Conservation (phyloP, 805 yeast species). For the Nakazawaea anatomiae region DNA sequence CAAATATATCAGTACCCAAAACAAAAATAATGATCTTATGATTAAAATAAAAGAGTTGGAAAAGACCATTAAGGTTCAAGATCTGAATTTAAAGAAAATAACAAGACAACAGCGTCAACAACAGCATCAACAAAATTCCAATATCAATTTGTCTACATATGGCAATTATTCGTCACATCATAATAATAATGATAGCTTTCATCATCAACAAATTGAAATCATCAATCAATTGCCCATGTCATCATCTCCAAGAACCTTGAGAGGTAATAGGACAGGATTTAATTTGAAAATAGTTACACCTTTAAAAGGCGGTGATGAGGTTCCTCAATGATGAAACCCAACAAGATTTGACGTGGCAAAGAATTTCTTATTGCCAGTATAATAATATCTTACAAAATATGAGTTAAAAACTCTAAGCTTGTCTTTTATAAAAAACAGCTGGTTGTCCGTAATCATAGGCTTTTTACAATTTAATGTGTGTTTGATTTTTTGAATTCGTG, state of each 20-base stretch:
- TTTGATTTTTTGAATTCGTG: too few relatives aligned
- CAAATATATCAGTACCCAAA: neutral
- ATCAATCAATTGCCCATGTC: neutral
- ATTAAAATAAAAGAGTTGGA: conserved; percentile 11
- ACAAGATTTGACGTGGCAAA: too few relatives aligned
- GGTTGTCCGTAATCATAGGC: too few relatives aligned
- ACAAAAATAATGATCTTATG: conserved; percentile 18
- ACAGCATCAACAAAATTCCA: neutral
- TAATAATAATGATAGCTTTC: neutral
- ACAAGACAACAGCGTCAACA: conserved; percentile 4
- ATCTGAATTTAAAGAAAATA: conserved; percentile 12
- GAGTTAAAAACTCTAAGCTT: too few relatives aligned
- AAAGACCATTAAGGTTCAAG: conserved; percentile 4
- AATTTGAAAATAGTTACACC: conserved; percentile 61
- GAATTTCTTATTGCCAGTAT: neutral
- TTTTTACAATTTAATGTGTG: too few relatives aligned
- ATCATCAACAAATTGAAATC: neutral
- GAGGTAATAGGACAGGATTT: conserved; percentile 33
- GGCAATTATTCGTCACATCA: neutral
- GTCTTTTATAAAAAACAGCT: too few relatives aligned
- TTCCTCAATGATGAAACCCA: neutral
- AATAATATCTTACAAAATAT: neutral
- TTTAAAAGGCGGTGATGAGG: conserved; percentile 43
- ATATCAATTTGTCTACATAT: neutral
- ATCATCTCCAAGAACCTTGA: neutral